A percentile compares a stretch with the other conserved stretches of the same genome.
Conservation (phyloP, 2,329 filamentous ascomycete genomes). For the Byssothecium circinans region DNA sequence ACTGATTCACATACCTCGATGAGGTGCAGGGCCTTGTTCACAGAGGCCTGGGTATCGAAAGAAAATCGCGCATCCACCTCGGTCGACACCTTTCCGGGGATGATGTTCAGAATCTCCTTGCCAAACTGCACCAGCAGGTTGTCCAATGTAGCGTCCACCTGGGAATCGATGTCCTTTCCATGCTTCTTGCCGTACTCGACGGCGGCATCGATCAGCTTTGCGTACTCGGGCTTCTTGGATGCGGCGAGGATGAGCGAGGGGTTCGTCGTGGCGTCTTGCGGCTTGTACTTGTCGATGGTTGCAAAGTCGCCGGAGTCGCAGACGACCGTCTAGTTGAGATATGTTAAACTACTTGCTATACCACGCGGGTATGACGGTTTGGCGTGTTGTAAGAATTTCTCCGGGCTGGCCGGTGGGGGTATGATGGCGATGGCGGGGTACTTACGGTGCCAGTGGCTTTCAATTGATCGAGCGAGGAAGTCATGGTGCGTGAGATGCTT, state of each 20-base stretch:
- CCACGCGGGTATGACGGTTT: neutral
- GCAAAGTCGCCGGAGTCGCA: slow-evolving; percentile 84
- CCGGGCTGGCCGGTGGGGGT: slow-evolving; percentile 6
- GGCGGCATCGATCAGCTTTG: slow-evolving; percentile 83
- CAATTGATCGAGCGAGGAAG: slow-evolving; percentile 91
- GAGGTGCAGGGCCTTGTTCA: slow-evolving; percentile 95
- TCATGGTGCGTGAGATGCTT: slow-evolving; percentile 58
- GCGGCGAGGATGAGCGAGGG: slow-evolving; percentile 97
- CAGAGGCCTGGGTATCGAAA: slow-evolving; percentile 88
- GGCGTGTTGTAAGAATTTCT: neutral
- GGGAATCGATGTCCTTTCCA: slow-evolving; percentile 67
- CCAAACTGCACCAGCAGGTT: slow-evolving; percentile 96
- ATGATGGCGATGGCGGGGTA: slow-evolving; percentile 42
- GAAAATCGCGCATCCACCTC: slow-evolving; percentile 97
- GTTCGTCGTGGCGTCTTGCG: slow-evolving; percentile 99
- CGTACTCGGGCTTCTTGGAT: slow-evolving; percentile 97
- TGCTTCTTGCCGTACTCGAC: slow-evolving; percentile 81
- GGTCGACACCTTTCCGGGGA: slow-evolving; percentile 97
- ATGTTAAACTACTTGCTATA: slow-evolving; percentile 4
- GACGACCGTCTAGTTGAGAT: slow-evolving; percentile 73
- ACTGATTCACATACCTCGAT: slow-evolving; percentile 70
- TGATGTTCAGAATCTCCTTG: slow-evolving; percentile 93
- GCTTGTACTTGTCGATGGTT: slow-evolving; percentile 99
- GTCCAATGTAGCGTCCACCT: slow-evolving; percentile 91
- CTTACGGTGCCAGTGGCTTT: slow-evolving; percentile 95